Conservation (phyloP, 208 protist genomes). For the Crithidia brevicula region DNA sequence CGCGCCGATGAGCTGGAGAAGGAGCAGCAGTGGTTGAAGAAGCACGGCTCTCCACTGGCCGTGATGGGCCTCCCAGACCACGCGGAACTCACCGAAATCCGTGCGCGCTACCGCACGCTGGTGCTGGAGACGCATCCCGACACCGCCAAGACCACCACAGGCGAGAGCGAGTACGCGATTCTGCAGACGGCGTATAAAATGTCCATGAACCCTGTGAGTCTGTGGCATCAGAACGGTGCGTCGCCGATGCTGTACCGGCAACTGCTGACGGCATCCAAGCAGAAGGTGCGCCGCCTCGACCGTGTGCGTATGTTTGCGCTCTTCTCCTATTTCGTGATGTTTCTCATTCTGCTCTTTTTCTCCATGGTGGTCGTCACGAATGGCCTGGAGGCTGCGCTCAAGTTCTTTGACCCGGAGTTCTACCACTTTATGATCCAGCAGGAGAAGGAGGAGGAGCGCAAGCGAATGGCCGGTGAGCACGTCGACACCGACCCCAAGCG, state of each 20-base stretch:
- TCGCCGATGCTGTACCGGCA: constrained; percentile 62
- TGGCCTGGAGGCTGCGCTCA: constrained; percentile 56
- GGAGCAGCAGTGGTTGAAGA: constrained; percentile 74
- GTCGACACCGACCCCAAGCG: constrained; percentile 83
- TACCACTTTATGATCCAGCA: constrained; percentile 79
- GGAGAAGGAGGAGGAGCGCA: constrained; percentile 66
- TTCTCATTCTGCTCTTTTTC: constrained; percentile 53
- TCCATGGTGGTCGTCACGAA: constrained; percentile 57
- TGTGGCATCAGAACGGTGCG: constrained; percentile 82
- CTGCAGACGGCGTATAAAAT: constrained; percentile 80
- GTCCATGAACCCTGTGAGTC: constrained; percentile 60
- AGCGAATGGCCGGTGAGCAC: constrained; percentile 45
- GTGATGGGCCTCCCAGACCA: constrained; percentile 87
- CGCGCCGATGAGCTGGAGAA: constrained; percentile 57
- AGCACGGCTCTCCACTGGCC: constrained; percentile 74
- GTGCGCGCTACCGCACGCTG: constrained; percentile 71
- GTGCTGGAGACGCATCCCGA: constrained; percentile 83
- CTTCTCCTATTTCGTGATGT: constrained; percentile 66
- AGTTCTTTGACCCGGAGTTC: constrained; percentile 81
- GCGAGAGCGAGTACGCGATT: constrained; percentile 54
- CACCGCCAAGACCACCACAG: constrained; percentile 38
- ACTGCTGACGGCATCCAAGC: constrained; percentile 35
- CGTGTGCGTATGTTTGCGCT: constrained; percentile 64
- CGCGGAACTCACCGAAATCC: constrained; percentile 67
- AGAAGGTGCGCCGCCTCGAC: constrained; percentile 31